These are phyloP conservation scores for Claviceps citrina DNA, from an alignment of 2,329 filamentous ascomycete genomes.

Conservation along the genomic window DNA sequence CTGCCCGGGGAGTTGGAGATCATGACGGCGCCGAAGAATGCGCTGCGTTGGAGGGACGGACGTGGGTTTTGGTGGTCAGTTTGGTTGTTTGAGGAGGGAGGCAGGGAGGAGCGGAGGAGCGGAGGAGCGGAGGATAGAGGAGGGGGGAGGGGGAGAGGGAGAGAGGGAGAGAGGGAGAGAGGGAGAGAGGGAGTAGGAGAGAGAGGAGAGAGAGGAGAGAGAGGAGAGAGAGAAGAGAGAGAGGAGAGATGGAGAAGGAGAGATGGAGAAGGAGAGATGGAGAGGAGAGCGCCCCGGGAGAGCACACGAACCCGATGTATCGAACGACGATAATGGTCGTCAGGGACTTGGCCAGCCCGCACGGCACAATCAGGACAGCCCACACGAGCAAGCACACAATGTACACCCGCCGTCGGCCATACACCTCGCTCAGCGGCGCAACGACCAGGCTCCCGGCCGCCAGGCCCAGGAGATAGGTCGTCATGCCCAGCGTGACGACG, in stretches of 20 bases:
- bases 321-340: constrained; percentile 53
- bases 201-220: not conserved
- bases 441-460: constrained; percentile 56
- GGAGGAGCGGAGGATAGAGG: too few relatives aligned
- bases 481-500: constrained; percentile 59
- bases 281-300: too few relatives aligned
- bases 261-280: not conserved
- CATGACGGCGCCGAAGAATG: constrained; percentile 54
- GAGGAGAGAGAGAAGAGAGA: not conserved
- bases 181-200: too few relatives aligned
- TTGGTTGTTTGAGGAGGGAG: too few relatives aligned
- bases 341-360: constrained; percentile 52
- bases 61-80: too few relatives aligned
- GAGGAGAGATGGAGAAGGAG: constrained; percentile 4
- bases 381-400: constrained; percentile 49
- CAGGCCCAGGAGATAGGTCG: constrained; percentile 62
- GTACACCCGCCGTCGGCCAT: constrained; percentile 54
- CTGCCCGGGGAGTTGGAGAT: constrained; percentile 72
- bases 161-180: not conserved
- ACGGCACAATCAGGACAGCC: constrained; percentile 54
- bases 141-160: too few relatives aligned
- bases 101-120: too few relatives aligned
- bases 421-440: constrained; percentile 59
- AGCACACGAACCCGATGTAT: constrained; percentile 46
- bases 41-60: constrained; percentile 10